Evolutionary conservation across 768 basidiomycete species (phyloP).

Genomic region (Auricularia sp.): DNA sequence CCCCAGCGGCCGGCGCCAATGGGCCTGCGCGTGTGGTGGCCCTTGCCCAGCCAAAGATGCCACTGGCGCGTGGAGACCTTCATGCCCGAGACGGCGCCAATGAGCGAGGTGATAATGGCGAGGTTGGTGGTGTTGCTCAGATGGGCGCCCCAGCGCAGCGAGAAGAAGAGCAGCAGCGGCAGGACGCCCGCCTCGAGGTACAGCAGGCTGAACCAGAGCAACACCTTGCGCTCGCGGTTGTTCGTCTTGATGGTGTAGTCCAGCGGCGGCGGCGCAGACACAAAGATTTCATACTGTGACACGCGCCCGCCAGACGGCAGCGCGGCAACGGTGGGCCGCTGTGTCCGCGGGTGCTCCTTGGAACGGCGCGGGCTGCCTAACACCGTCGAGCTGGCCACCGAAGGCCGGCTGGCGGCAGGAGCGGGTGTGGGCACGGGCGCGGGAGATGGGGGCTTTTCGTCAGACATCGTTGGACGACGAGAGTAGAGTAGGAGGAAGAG

Average conservation of each 20-base stretch:
- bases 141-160: conserved; percentile 22
- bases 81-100: conserved; percentile 22
- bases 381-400: too few species aligned
- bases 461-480: too few species aligned
- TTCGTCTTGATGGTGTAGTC: conserved; percentile 18
- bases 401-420: too few species aligned
- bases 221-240: conserved; percentile 17
- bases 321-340: too few species aligned
- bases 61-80: conserved; percentile 19
- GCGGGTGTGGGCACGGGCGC: too few species aligned
- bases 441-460: too few species aligned
- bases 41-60: conserved; percentile 17
- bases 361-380: too few species aligned
- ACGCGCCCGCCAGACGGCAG: neutral
- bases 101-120: conserved; percentile 23
- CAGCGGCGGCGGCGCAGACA: conserved; percentile 14
- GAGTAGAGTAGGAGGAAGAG: too few species aligned
- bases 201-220: conserved; percentile 18
- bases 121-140: conserved; percentile 21
- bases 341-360: too few species aligned
- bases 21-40: conserved; percentile 17
- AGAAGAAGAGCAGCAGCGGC: conserved; percentile 23
- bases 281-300: neutral
- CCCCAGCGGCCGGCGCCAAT: conserved; percentile 22
- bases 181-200: conserved; percentile 22